Base-by-base conservation (phyloP, 1,284 basidiomycete species). In the Trichosporon sp. region DNA sequence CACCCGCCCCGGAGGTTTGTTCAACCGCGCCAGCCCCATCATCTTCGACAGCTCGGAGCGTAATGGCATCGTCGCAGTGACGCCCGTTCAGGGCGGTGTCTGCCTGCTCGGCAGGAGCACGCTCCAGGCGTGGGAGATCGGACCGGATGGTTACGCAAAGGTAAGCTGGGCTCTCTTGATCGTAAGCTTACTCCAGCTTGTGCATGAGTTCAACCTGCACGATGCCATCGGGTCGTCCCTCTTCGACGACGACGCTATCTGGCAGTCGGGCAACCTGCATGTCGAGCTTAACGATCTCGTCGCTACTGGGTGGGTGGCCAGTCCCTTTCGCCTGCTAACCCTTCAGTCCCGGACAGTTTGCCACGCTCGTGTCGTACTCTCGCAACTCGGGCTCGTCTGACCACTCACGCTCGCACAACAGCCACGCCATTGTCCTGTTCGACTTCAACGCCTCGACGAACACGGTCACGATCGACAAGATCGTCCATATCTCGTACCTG, bases 231-330 rank as follows among this genome's bases (percentile, higher is more conserved):
- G 78, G 3, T 70, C 71, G 2, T 71, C 69, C 11, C 68, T 80
- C 2, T 78, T 76, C 35, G 77, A 79, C n/a, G 75, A 78, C 12
- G 71, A 73, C 38, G 54, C 51, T n/a, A 40, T 48, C 8, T 78
- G 78, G 78, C 67, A 73, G 12, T 65, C 67, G 40, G 75, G 77
- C n/a, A 73, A 69, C 16, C 68, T 80, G 21, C 73, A 71, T 8
- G 70, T 84, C 26, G 78, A 81, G 43, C 54, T 83, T n/a, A 76
- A 77, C 43, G 82, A 83, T 59, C 69, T 84, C 1, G 76, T 78
- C 26, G 21, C 76, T 12, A 70, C 73, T 37, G 76, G 76, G 76
- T 78, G 65, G 69, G 75, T 73, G 16, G 26, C 11, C 19, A 40
- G 2, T 40, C 21, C 2, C 10, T 11, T 21, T 12, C 3, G 26